These are phyloP conservation scores for Backusella luteola DNA, from an alignment of 192 early-diverging fungal genomes.

Conservation along the genomic window DNA sequence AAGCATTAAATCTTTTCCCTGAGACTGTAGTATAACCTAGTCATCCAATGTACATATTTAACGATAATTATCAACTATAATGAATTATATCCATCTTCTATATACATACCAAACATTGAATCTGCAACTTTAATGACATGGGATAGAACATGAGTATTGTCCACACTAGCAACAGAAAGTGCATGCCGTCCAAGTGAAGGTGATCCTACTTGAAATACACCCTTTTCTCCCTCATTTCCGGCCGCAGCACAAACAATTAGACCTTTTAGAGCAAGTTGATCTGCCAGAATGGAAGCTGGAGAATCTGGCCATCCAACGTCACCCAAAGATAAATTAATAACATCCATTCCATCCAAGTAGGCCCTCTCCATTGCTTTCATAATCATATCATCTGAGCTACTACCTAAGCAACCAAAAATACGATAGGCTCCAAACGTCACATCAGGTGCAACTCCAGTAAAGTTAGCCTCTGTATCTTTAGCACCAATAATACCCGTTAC, in stretches of 20 bases:
- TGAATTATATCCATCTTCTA: slow-evolving; percentile 12
- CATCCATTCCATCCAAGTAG: slow-evolving; percentile 45
- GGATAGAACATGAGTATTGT: slow-evolving; percentile 36
- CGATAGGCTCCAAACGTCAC: slow-evolving; percentile 66
- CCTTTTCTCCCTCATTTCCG: slow-evolving; percentile 75
- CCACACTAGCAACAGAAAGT: slow-evolving; percentile 60
- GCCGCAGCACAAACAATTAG: slow-evolving; percentile 61
- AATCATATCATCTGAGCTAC: slow-evolving; percentile 50
- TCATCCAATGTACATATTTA: background rate
- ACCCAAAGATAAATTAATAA: slow-evolving; percentile 69
- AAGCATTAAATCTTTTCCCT: slow-evolving; percentile 20
- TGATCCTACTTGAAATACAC: slow-evolving; percentile 49
- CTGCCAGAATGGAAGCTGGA: slow-evolving; percentile 45
- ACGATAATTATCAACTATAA: background rate
- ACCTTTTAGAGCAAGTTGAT: slow-evolving; percentile 45
- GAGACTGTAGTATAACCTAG: slow-evolving; percentile 23
- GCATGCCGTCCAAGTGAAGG: slow-evolving; percentile 53
- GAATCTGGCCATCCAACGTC: slow-evolving; percentile 53
- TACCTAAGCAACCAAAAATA: slow-evolving; percentile 56
- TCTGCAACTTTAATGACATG: slow-evolving; percentile 11
- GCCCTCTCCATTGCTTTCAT: slow-evolving; percentile 55
- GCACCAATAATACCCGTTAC: slow-evolving; percentile 70
- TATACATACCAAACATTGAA: slow-evolving; percentile 28
- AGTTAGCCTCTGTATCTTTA: slow-evolving; percentile 45
- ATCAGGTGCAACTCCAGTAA: slow-evolving; percentile 81